Evolutionary conservation across 169 alveolate species (phyloP), one percentile per base, ranked within the genome.

Genomic region (Prorocentrum cordatum): DNA sequence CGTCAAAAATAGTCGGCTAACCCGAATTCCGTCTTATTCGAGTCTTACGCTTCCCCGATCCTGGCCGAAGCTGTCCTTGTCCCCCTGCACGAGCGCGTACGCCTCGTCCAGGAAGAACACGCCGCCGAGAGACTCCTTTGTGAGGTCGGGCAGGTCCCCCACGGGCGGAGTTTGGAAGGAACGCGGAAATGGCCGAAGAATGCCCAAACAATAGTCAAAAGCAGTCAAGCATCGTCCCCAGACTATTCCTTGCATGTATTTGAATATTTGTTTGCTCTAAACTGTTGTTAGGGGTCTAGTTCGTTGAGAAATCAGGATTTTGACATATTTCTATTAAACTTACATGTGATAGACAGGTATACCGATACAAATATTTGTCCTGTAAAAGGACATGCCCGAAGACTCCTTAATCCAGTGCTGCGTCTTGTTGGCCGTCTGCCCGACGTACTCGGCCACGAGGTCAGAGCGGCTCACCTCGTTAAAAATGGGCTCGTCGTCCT

Each of bases 51-150:
- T 35, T 54, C 47, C 86, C n/a, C 72, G 72, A 35, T 75, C 86
- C 24, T 75, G 86, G 39, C 86, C 86, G 16, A 75, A 75, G 36
- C 45, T 59, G 24, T 75, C 86, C 5, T 71, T 70, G 36, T 39
- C 66, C 22, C 86, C 71, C 20, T 75, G 66, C 14, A 54, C 68
- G n/a, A 75, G 24, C 20, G 86, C 66, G 12, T 75, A 75, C 4
- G 33, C 86, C 45, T 75, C 86, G 31, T 75, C 86, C 86, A 75
- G 61, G 71, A 75, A 75, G 35, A 75, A 64, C 27, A 75, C 72
- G 4, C 86, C 86, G 32, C 73, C 73, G n/a, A n/a, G n/a, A n/a
- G n/a, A n/a, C n/a, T n/a, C n/a, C n/a, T n/a, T n/a, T n/a, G n/a
- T n/a, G n/a, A n/a, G n/a, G n/a, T n/a, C n/a, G n/a, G n/a, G n/a